Conservation (phyloP, 1,139 yeast genomes). For the Hansenula sp. region DNA sequence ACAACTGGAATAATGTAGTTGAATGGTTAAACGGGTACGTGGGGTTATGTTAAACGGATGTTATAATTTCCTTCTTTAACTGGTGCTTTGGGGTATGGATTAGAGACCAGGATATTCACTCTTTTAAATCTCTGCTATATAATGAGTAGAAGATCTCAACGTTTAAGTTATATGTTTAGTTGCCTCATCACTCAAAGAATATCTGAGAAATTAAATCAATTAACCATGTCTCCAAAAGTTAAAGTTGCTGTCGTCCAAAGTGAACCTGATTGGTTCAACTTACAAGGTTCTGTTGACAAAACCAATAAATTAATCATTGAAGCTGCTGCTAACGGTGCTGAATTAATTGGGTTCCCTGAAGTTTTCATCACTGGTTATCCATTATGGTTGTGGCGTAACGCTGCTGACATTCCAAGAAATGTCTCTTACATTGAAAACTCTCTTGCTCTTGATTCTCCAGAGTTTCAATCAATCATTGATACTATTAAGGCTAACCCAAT, state of each 20-base stretch:
- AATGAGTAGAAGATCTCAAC: no score
- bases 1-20: no score
- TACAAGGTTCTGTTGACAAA: constrained; percentile 15
- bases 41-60: no score
- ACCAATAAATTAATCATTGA: constrained; percentile 13
- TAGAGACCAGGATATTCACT: no score
- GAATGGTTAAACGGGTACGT: no score
- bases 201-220: no score
- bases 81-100: no score
- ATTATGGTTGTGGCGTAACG: constrained; percentile 7
- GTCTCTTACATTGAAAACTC: constrained; percentile 10
- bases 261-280: constrained; percentile 17
- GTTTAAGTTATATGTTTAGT: no score
- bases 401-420: constrained; percentile 4
- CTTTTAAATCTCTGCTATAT: no score
- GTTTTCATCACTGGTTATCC: constrained; percentile 20
- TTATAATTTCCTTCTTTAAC: no score
- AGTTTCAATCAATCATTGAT: constrained; percentile 8
- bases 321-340: constrained; percentile 16
- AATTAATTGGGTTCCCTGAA: constrained; percentile 20
- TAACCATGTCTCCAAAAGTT: background rate
- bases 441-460: constrained; percentile 7
- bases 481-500: constrained; percentile 10
- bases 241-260: constrained; percentile 18
- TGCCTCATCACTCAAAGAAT: no score